Percentiles rank a stretch among this genome's conserved stretches.
phyloP scores from a whole-genome alignment of 805 yeast species.

The Zygoascus flipseniorum region DNA sequence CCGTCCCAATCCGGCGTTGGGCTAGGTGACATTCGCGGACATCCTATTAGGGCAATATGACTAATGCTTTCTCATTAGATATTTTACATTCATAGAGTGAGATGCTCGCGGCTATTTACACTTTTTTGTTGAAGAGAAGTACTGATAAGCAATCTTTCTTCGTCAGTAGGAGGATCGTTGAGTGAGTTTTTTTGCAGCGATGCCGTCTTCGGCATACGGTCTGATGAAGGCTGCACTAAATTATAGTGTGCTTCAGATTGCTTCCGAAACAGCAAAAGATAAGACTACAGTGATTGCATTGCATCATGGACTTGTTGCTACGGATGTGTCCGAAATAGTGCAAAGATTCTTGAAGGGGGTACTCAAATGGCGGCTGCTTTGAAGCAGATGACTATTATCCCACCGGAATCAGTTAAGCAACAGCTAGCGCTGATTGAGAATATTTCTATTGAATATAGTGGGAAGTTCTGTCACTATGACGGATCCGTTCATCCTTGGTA shows the following conservation, averaged over 20 bases:
- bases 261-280: constrained; percentile 22
- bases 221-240: constrained; percentile 34
- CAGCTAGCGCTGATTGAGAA: constrained; percentile 12
- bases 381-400: constrained; percentile 1
- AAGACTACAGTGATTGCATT: constrained; percentile 27
- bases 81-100: no score
- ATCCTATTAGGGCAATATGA: no score
- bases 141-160: constrained; percentile 23
- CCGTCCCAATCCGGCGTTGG: no score
- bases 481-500: constrained; percentile 10
- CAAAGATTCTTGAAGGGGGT: not conserved
- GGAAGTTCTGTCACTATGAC: constrained; percentile 14
- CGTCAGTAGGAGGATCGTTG: constrained; percentile 25
- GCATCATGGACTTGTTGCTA: constrained; percentile 34
- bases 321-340: constrained; percentile 26
- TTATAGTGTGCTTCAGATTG: constrained; percentile 24
- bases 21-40: no score
- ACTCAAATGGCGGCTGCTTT: not conserved
- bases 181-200: not conserved
- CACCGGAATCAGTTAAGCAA: constrained; percentile 22
- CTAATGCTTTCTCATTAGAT: no score
- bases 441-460: constrained; percentile 21
- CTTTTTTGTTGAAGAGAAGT: constrained; percentile 18
- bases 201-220: constrained; percentile 22
- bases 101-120: constrained; percentile 17